A percentile compares a stretch with the other conserved stretches of the same genome.
These are phyloP conservation scores for Aspergillus ochraceus DNA, from an alignment of 2,329 filamentous ascomycete genomes.

Conservation along the genomic window DNA sequence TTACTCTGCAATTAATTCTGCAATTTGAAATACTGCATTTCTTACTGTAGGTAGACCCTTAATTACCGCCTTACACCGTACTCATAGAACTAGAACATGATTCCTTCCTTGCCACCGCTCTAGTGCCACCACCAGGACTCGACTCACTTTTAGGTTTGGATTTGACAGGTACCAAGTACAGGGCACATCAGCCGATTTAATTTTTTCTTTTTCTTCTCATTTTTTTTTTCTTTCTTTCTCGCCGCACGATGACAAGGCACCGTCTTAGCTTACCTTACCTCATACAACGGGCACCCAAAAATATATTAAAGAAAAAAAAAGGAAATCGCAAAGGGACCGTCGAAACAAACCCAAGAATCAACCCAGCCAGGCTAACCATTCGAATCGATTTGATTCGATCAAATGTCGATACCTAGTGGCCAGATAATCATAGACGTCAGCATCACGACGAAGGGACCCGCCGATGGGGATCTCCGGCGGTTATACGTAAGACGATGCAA, in stretches of 20 bases:
- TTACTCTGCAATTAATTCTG: neutral
- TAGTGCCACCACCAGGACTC: neutral
- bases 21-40: neutral
- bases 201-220: neutral
- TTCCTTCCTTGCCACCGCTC: neutral
- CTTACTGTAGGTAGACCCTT: too few relatives aligned
- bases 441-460: neutral
- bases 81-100: neutral
- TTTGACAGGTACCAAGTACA: neutral
- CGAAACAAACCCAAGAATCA: neutral
- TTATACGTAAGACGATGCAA: neutral
- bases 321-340: neutral
- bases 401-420: too few relatives aligned
- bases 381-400: too few relatives aligned
- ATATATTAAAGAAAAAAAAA: neutral
- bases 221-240: neutral
- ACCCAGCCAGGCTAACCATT: neutral
- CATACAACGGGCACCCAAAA: neutral
- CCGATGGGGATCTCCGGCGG: neutral
- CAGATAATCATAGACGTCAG: neutral
- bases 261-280: neutral
- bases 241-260: neutral
- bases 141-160: neutral
- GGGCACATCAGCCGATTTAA: neutral
- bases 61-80: too few relatives aligned